Base-by-base conservation (phyloP, 176 grass and related monocot genomes). In the Urochloa ruziziensis region DNA sequence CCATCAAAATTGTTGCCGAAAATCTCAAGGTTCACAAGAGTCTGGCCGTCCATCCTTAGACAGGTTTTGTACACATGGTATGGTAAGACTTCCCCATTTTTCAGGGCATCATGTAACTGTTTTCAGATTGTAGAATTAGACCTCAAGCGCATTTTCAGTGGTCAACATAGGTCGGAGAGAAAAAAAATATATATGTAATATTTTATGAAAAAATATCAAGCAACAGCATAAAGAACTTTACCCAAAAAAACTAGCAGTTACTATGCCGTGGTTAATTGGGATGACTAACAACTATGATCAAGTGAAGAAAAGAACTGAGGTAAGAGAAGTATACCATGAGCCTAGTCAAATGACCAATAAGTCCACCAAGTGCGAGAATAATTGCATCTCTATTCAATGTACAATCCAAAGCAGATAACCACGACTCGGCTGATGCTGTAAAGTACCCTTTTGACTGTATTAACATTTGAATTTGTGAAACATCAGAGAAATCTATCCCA, bases 1-100 rank as follows among this genome's bases (percentile, higher is more conserved):
- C 92, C 93, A 79, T 98, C 93, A 81, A 82, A 82, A 80, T 72
- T 98, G 69, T 98, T 98, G 72, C 72, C 84, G 85, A 98, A 98
- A 82, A 98, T 91, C 83, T 98, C 96, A 75, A 98, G 96, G 90
- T 98, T 98, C 63, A 95, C 85, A 52, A 98, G 96, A 58, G 96
- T 95, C 67, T 98, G 96, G 46, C 96, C 96, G 73, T 95, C 93
- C 96, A 98, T 95, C 85, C 91, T 98, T 79, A 98, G 80, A 80
- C 87, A 98, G 62, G 89, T 90, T 92, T 84, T 91, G 67, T 98
- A 98, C 32, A 98, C 89, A 40, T 90, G 87, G 80, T 98, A 95
- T 65, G 96, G 82, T 73, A 93, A 86, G 63, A 98, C 77, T 62
- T 93, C 93, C 14, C 96, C 96, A 76, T 98, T 98, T 86, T 75